Conservation (phyloP, 108 stramenopile genomes). For the Discostella stelligeroides region DNA sequence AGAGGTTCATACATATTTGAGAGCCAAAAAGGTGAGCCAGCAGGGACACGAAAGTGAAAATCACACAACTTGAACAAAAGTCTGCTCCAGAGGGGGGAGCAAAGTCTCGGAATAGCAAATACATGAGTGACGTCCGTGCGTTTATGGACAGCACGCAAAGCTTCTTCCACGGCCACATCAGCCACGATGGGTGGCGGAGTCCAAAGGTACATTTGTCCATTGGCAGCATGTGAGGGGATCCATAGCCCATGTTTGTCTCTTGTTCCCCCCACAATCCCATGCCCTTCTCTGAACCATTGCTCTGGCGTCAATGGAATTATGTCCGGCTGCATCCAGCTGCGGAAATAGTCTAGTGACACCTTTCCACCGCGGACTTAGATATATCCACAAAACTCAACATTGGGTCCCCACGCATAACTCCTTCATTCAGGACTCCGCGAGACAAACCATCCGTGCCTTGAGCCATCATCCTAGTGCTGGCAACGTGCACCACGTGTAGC, state of each 20-base stretch:
- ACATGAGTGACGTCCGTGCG: constrained; percentile 24
- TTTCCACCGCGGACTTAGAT: background rate
- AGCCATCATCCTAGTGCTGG: too few species aligned
- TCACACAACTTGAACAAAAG: constrained; percentile 37
- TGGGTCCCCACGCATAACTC: too few species aligned
- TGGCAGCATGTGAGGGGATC: constrained; percentile 19
- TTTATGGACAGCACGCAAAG: constrained; percentile 37
- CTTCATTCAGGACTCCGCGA: too few species aligned
- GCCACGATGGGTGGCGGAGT: constrained; percentile 39
- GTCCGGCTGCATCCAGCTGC: constrained; percentile 1
- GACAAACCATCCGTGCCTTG: too few species aligned
- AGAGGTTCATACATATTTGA: too few species aligned
- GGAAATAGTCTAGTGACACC: constrained; percentile 9
- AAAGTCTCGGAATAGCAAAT: too few species aligned
- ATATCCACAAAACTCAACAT: constrained; percentile 42
- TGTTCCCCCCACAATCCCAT: constrained; percentile 28
- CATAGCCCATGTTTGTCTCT: constrained; percentile 21
- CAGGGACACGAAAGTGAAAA: too few species aligned
- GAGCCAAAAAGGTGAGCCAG: too few species aligned
- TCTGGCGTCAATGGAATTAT: constrained; percentile 18
- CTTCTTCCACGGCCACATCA: too few species aligned
- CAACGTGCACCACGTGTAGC: too few species aligned
- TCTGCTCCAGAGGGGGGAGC: too few species aligned
- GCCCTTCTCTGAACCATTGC: constrained; percentile 28
- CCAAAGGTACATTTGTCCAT: constrained; percentile 3